Evolutionary conservation across 2,329 filamentous ascomycete species (phyloP).

Genomic region (Pseudogymnoascus sp.): DNA sequence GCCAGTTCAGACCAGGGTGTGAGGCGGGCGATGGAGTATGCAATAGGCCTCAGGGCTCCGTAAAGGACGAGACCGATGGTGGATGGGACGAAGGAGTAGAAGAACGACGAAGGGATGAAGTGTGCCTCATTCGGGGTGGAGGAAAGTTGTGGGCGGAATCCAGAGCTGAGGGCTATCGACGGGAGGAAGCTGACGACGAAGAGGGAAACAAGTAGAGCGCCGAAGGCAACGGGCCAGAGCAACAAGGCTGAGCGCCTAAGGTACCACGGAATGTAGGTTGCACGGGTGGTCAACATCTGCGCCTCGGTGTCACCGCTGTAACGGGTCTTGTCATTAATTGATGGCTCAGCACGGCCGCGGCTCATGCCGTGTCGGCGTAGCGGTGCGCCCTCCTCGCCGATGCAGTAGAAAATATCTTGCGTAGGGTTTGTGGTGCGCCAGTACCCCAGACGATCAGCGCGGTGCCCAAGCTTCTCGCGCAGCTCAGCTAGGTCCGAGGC

Average conservation of each 20-base stretch:
- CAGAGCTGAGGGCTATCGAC: constrained; percentile 54
- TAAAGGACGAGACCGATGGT: constrained; percentile 60
- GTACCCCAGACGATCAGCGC: constrained; percentile 72
- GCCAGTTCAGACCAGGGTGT: constrained; percentile 62
- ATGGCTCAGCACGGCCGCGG: constrained; percentile 41
- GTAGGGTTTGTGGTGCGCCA: constrained; percentile 64
- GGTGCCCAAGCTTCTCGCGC: constrained; percentile 44
- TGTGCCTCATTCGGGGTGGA: constrained; percentile 53
- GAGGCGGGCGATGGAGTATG: constrained; percentile 57
- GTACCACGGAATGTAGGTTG: constrained; percentile 65
- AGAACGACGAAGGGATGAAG: constrained; percentile 81
- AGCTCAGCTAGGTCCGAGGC: constrained; percentile 46
- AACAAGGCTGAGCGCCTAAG: constrained; percentile 61
- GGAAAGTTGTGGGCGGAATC: constrained; percentile 64
- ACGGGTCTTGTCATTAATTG: constrained; percentile 18
- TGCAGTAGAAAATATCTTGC: constrained; percentile 66
- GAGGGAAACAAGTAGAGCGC: constrained; percentile 60
- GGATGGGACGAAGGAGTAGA: constrained; percentile 72
- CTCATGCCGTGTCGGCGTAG: constrained; percentile 44
- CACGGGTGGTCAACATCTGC: constrained; percentile 5
- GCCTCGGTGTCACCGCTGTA: not conserved
- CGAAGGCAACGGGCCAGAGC: constrained; percentile 53
- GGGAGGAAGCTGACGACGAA: constrained; percentile 74
- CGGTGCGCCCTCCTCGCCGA: constrained; percentile 57
- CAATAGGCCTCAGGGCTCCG: constrained; percentile 59